Conservation (phyloP, 208 protist species). For the Tritrichomonas foetus region DNA sequence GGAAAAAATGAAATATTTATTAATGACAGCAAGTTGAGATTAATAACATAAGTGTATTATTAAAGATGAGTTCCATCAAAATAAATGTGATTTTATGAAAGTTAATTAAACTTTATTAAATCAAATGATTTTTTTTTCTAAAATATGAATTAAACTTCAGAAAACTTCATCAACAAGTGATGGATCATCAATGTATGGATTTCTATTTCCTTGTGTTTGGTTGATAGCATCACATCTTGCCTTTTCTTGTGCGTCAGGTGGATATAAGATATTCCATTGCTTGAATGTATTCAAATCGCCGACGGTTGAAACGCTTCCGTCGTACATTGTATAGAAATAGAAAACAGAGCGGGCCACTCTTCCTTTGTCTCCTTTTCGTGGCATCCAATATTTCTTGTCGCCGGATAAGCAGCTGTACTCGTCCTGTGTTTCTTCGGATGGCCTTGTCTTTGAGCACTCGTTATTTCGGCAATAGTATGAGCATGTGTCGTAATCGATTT, state of each 20-base stretch:
- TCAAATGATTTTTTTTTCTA: too few species aligned
- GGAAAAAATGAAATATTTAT: too few species aligned
- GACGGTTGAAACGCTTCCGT: neutral
- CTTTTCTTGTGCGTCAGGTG: neutral
- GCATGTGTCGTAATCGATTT: neutral
- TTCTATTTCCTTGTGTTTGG: slow-evolving; percentile 19
- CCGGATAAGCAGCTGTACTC: neutral
- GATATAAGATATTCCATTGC: neutral
- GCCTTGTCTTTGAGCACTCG: neutral
- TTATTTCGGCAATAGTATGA: neutral
- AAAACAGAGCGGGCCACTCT: neutral
- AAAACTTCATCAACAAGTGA: neutral
- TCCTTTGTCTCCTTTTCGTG: neutral
- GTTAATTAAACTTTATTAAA: too few species aligned
- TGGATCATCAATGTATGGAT: slow-evolving; percentile 1
- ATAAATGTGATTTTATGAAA: too few species aligned
- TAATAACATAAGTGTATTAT: too few species aligned
- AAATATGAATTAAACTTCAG: too few species aligned
- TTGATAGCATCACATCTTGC: neutral
- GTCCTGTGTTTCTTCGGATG: neutral
- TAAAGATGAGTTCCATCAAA: too few species aligned
- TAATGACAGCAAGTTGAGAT: too few species aligned
- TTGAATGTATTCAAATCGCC: neutral
- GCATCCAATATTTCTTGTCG: neutral
- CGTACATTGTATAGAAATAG: slow-evolving; percentile 18